Base-by-base conservation (phyloP, 768 basidiomycete genomes). In the Lactarius deliciosus region DNA sequence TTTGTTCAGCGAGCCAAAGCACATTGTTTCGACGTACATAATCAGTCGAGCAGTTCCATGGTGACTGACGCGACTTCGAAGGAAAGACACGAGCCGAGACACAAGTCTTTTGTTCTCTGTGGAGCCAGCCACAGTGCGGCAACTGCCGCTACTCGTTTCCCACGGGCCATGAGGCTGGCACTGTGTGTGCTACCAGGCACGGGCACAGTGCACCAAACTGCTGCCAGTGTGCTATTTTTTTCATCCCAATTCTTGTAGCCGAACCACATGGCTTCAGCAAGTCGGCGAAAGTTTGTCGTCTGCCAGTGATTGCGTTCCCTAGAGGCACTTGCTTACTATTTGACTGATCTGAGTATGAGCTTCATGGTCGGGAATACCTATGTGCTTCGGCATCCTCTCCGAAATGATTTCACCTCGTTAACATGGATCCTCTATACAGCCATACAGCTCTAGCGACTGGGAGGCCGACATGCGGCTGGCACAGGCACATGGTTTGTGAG, bases 301-400 rank as follows among this genome's bases (percentile, higher is more conserved):
- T 69, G 68, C 68, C 65, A 69, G 65, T 69, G 13, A 67, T 61
- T 63, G 22, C 32, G 30, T 20, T 32, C 16, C 18, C 36, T 13
- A 22, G 25, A 45, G 36, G 1, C 25, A 8, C 2, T 16, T 50
- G 7, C 1, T 56, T 40, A 22, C 32, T n/a, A 6, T 25, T 38
- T 63, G 40, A 25, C 62, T 67, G 43, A 64, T 55, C 30, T 45
- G 18, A 36, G n/a, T 5, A 1, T 34, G n/a, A 67, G 62, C 28
- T 67, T 67, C 43, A 67, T 67, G 66, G 58, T 67, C 8, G 66
- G 66, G 9, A 60, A 64, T 22, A 59, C 66, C 13, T 60, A 47
- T 2, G 66, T 67, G n/a, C 57, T 11, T 36, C 18, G 6, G 15
- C 25, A 32, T 40, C 32, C n/a, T 41, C 32, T 22, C 40, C 20